These are phyloP conservation scores for Microsporum ferrugineum DNA, from an alignment of 2,329 filamentous ascomycete genomes.

Conservation along the genomic window DNA sequence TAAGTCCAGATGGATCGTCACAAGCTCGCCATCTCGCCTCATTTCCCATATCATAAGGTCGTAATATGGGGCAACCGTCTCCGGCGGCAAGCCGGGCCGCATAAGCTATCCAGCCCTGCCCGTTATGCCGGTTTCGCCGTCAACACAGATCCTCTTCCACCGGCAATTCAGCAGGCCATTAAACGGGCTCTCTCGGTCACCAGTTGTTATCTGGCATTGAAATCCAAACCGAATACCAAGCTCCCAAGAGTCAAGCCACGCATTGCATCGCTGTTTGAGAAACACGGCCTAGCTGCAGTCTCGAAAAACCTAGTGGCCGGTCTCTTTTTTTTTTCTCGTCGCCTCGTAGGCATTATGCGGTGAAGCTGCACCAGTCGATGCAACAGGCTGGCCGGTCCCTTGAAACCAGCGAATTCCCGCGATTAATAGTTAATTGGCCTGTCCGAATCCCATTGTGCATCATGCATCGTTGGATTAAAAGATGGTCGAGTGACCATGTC, in stretches of 20 bases:
- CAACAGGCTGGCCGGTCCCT: neutral
- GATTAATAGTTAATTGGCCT: neutral
- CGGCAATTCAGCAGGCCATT: neutral
- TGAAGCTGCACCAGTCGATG: neutral
- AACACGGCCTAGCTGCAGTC: neutral
- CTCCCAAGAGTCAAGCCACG: neutral
- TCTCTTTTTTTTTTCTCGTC: neutral
- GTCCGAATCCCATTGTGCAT: neutral
- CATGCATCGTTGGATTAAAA: neutral
- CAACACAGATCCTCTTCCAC: neutral
- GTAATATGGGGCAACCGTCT: neutral
- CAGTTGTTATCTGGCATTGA: neutral
- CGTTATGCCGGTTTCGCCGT: neutral
- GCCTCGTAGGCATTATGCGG: neutral
- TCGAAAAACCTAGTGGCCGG: neutral
- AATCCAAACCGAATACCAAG: neutral
- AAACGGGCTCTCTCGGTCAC: neutral
- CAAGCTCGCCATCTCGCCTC: neutral
- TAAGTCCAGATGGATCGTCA: no score
- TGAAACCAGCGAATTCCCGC: neutral
- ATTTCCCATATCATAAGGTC: neutral
- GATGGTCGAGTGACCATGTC: conserved; percentile 1
- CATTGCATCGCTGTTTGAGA: neutral
- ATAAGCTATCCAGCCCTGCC: neutral
- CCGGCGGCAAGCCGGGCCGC: neutral